Conservation (phyloP, 2,329 filamentous ascomycete genomes). For the Coniella vitis region DNA sequence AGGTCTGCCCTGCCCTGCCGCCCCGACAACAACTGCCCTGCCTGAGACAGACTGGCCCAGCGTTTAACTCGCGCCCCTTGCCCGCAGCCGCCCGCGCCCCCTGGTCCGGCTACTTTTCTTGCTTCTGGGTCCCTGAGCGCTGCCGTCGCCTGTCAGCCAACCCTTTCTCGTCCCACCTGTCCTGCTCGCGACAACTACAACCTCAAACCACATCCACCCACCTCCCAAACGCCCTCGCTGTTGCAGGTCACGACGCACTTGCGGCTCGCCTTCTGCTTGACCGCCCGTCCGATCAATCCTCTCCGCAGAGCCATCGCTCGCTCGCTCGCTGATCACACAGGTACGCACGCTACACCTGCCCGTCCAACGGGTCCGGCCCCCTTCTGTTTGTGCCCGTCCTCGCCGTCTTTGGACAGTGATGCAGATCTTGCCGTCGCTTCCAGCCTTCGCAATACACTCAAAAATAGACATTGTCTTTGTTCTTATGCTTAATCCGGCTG, state of each 20-base stretch:
- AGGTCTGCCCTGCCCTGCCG: neutral
- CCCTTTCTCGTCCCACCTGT: constrained; percentile 14
- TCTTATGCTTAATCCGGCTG: neutral
- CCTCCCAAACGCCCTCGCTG: too few relatives aligned
- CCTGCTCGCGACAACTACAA: constrained; percentile 8
- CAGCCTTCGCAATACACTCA: too few relatives aligned
- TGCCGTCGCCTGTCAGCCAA: constrained; percentile 13
- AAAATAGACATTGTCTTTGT: neutral
- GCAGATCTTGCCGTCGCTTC: constrained; percentile 1
- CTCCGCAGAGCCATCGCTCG: neutral
- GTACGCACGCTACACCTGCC: constrained; percentile 2
- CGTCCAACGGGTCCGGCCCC: neutral
- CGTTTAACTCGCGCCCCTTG: constrained; percentile 14
- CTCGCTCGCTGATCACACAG: constrained; percentile 8
- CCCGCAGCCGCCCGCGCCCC: constrained; percentile 10
- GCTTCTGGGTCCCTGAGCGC: constrained; percentile 1
- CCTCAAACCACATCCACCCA: constrained; percentile 6
- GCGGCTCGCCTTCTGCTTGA: neutral
- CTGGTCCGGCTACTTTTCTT: constrained; percentile 6
- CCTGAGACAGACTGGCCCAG: neutral
- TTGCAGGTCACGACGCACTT: too few relatives aligned
- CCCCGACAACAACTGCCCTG: neutral
- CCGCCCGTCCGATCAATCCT: constrained; percentile 9
- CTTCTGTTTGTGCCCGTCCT: constrained; percentile 5
- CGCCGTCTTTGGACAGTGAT: constrained; percentile 4